Evolutionary conservation across 768 basidiomycete genomes (phyloP), one percentile per base, ranked within the genome.

Genomic region (Trametes cinnabarina): DNA sequence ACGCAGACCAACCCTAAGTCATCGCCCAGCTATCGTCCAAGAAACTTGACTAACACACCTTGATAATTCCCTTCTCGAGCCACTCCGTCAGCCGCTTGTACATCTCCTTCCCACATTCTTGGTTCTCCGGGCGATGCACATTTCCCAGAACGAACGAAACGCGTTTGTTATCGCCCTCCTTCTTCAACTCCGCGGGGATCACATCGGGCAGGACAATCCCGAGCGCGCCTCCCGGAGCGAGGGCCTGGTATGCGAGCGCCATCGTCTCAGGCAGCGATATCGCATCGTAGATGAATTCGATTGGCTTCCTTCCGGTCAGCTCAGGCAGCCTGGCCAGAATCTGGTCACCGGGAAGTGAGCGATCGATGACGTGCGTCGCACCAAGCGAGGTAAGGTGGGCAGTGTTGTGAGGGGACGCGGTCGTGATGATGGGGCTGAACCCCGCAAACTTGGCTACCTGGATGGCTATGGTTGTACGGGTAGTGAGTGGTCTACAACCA

Each of bases 361-460:
- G 66, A 43, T 67, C 66, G 19, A 69, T 23, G 22, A 69, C 65
- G 52, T 67, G 66, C 3, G 68, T 69, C 10, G 66, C 68, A 1
- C 68, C 68, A 26, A 67, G 55, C 17, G 61, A 60, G 41, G 61
- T 59, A 41, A 69, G 62, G 8, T 59, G 56, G 5, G 43, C 39
- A 3, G 60, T 42, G 43, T 65, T 65, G 43, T 61, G 63, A 14
- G 51, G 55, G 0, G 68, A 69, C 0, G 68, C 66, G n/a, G 68
- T 67, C 8, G 65, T 54, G 25, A 69, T 62, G 60, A 69, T 69
- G 14, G 68, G 68, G 7, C 50, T 51, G 56, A 63, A 63, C 3
- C 66, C 66, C 1, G 66, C 63, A 39, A 67, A 51, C 11, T 41
- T 57, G 9, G 66, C 64, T 1, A 66, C 41, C 52, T 68, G 67